Base-by-base conservation (phyloP, 495 filamentous ascomycete genomes). In the Annulohypoxylon nitens region DNA sequence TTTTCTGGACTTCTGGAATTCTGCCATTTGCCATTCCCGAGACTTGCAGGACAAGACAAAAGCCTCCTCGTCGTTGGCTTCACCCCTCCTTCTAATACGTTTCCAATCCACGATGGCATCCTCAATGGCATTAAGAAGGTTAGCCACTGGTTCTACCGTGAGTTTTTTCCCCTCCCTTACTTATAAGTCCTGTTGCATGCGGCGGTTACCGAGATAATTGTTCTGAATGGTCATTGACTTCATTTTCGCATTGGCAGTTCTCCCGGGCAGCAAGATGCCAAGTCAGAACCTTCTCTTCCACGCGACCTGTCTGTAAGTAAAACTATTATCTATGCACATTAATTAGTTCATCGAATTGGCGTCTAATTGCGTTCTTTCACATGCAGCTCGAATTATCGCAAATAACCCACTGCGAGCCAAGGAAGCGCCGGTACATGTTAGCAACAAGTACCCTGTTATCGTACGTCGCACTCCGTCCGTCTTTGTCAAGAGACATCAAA, bases 361-460 rank as follows among this genome's bases (percentile, higher is more conserved):
- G 47, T 61, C 60, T 69, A 71, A 74, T 66, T 58, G 58, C 8
- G 18, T 65, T n/a, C 20, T 68, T 64, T 14, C 61, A 62, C 43
- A 14, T 60, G 37, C 69, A 81, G 83, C 86, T 80, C 82, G 91
- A 78, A 93, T 99, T 76, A 94, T 95, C 80, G 88, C 92, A 69
- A 93, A 89, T 83, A 87, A 90, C 70, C 93, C 92, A 55, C 85
- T 98, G 75, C 92, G 94, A 76, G 96, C 95, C 39, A 97, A 95
- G 85, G 95, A 97, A 84, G 93, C 94, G 61, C 91, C 91, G 61
- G 89, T 92, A 34, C 92, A 93, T 77, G 86, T 97, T 72, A 91
- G 89, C 81, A 88, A 86, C 79, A 94, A 96, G 81, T 97, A 97
- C 82, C 92, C 95, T 34, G 91, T 98, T 68, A 91, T 98, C 83